Base-by-base conservation (phyloP, 2,329 filamentous ascomycete genomes). In the Plectosphaerella cucumerina region DNA sequence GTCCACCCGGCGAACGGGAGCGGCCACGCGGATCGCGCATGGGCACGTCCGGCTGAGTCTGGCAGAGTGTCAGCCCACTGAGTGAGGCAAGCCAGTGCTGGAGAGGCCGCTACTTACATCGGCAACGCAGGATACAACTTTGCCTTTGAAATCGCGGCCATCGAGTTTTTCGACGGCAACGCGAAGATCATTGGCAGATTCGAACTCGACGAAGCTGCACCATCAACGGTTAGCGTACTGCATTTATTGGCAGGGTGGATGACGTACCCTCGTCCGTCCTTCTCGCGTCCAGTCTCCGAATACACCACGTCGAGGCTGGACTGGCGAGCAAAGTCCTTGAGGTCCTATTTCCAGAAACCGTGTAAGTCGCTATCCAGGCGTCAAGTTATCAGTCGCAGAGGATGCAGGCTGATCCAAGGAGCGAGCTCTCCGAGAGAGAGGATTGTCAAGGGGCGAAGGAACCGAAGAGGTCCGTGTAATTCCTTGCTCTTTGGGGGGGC, bases 261-360 rank as follows among this genome's bases (percentile, higher is more conserved):
- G 8, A 78, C 87, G 73, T 73, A 96, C 91, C 93, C 93, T 82
- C 89, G 90, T 59, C 91, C 90, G 69, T 95, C 90, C 59, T 87
- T 88, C 68, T 96, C 92, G 64, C 93, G 91, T 62, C 86, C 87
- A 54, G 95, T 95, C 75, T 99, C 94, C 59, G 92, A 97, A 71
- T 96, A 99, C 65, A 99, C 94, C 59, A 99, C 94, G 70, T 97
- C 94, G 71, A 96, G 83, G 72, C 91, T 91, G 70, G 93, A 95
- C 72, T 95, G 90, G 68, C 94, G 91, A 56, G 94, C 94, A 74
- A 99, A 99, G 72, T 99, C 94, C 89, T 99, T 99, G 50, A 99
- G 85, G 74, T 99, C 94, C 94, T 99, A 91, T 31, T 75, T 86
- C 77, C 80, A 81, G 85, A 80, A 80, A 82, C 81, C 82, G 81